Conservation (phyloP, 192 early-diverging fungal species). For the Geosiphon pyriformis region DNA sequence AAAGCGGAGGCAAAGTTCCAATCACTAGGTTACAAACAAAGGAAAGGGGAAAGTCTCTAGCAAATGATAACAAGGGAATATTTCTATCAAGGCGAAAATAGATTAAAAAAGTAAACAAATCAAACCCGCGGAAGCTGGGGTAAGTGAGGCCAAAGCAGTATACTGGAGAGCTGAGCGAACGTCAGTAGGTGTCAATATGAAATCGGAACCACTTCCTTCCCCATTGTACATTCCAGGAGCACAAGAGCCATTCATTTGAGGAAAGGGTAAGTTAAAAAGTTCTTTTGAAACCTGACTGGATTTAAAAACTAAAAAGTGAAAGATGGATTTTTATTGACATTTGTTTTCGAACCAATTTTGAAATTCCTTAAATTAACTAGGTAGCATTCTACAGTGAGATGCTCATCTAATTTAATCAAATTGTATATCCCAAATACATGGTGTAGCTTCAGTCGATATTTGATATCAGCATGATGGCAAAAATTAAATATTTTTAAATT, state of each 20-base stretch:
- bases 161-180: slow-evolving; percentile 16
- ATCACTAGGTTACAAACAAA: slow-evolving; percentile 1
- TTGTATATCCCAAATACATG: no score
- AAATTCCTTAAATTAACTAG: no score
- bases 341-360: no score
- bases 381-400: no score
- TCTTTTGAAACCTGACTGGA: no score
- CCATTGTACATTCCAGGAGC: neutral
- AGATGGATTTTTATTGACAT: no score
- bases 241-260: neutral
- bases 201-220: neutral
- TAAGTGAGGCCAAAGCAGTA: slow-evolving; percentile 10
- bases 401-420: no score
- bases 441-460: no score
- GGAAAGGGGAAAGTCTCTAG: neutral
- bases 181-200: neutral
- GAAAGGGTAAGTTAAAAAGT: no score
- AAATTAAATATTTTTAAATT: no score
- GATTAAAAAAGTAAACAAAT: slow-evolving; percentile 9
- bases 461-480: no score
- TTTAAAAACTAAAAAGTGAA: no score
- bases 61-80: neutral
- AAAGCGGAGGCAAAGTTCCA: slow-evolving; percentile 10
- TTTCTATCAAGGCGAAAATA: neutral
- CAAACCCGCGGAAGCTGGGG: slow-evolving; percentile 20